Evolutionary conservation across 495 filamentous ascomycete genomes (phyloP).

Genomic region (Tuber microsphaerosporum): DNA sequence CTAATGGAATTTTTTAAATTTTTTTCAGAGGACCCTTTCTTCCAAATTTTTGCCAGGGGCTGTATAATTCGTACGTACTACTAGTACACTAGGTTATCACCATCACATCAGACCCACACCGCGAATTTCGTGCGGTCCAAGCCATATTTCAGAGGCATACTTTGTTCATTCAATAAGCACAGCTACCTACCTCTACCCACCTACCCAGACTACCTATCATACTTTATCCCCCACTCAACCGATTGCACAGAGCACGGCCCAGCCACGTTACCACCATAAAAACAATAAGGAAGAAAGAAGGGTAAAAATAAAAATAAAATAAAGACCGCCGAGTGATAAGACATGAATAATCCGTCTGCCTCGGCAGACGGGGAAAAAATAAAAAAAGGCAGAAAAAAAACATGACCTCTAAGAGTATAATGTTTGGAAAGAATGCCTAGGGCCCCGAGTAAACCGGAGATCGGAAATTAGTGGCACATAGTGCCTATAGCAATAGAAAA

Average conservation of each 20-base stretch:
- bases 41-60: neutral
- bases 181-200: neutral
- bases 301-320: neutral
- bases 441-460: neutral
- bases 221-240: neutral
- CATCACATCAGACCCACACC: neutral
- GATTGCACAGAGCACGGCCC: neutral
- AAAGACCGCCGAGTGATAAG: conserved; percentile 11
- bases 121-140: neutral
- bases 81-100: neutral
- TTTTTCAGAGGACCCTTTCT: neutral
- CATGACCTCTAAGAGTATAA: neutral
- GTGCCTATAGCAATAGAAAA: neutral
- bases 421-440: neutral
- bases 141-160: neutral
- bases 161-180: neutral
- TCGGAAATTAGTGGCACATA: neutral
- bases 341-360: conserved; percentile 30
- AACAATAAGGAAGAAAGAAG: neutral
- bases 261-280: neutral
- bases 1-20: neutral
- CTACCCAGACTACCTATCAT: neutral
- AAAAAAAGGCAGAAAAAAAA: conserved; percentile 21
- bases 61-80: neutral
- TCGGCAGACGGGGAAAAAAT: conserved; percentile 23